Evolutionary conservation across 2,329 filamentous ascomycete species (phyloP).

Genomic region (Cordyceps farinosa): DNA sequence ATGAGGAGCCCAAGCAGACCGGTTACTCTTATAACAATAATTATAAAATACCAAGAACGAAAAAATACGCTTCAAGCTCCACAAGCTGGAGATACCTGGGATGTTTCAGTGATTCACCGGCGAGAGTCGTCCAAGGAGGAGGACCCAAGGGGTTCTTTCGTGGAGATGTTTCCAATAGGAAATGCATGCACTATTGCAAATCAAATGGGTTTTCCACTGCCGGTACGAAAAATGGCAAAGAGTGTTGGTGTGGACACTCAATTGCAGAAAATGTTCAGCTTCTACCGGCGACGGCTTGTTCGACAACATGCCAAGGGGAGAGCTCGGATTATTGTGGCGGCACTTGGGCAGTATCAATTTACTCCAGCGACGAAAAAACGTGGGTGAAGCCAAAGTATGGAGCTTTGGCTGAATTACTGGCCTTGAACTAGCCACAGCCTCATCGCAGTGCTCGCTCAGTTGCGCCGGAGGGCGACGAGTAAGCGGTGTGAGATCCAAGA

Average conservation of each 20-base stretch:
- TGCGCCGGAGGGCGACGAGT: background rate
- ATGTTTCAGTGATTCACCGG: constrained; percentile 29
- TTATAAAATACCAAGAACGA: background rate
- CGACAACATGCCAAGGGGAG: constrained; percentile 23
- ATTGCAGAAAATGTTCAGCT: constrained; percentile 25
- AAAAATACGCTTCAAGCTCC: background rate
- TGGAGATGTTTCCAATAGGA: constrained; percentile 44
- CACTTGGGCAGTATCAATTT: constrained; percentile 26
- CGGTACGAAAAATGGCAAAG: constrained; percentile 46
- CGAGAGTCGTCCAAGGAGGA: constrained; percentile 21
- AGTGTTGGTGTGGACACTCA: constrained; percentile 49
- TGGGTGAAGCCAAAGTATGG: background rate
- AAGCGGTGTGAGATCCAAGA: background rate
- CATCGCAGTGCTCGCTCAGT: background rate
- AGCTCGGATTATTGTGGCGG: constrained; percentile 25
- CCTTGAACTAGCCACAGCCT: background rate
- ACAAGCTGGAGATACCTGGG: constrained; percentile 29
- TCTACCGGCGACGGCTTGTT: constrained; percentile 26
- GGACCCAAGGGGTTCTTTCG: constrained; percentile 26
- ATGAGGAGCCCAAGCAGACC: background rate
- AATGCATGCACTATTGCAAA: constrained; percentile 47
- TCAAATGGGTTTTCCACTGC: constrained; percentile 40
- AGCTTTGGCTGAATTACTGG: constrained; percentile 8
- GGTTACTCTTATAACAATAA: background rate
- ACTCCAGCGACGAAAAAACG: background rate